A percentile compares a stretch with the other conserved stretches of the same genome.
Evolutionary conservation across 1,139 yeast genomes (phyloP).

Genomic region (Blastobotrys apis): DNA sequence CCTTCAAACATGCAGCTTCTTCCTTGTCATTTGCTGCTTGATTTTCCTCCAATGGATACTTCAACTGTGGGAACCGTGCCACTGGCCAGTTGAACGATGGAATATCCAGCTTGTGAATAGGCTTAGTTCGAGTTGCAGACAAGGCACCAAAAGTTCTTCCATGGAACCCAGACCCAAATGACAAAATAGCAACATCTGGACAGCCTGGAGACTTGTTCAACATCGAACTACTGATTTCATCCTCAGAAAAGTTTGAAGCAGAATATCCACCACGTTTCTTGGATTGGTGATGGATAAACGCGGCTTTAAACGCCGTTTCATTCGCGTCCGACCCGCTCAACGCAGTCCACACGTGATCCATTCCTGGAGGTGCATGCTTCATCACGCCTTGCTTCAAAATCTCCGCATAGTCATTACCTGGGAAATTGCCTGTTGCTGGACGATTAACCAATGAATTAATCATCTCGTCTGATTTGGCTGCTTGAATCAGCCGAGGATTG

Average conservation of each 20-base stretch:
- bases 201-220: constrained; percentile 65
- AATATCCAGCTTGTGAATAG: constrained; percentile 77
- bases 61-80: constrained; percentile 71
- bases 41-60: constrained; percentile 64
- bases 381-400: constrained; percentile 47
- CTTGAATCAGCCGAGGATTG: constrained; percentile 61
- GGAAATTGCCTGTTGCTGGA: constrained; percentile 76
- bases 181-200: constrained; percentile 67
- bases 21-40: constrained; percentile 55
- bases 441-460: constrained; percentile 65
- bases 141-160: constrained; percentile 80
- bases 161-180: constrained; percentile 74
- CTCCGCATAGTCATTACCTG: constrained; percentile 56
- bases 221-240: constrained; percentile 62
- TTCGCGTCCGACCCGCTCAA: constrained; percentile 81
- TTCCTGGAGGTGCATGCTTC: constrained; percentile 29
- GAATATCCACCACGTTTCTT: constrained; percentile 49
- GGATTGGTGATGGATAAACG: constrained; percentile 69
- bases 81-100: constrained; percentile 87
- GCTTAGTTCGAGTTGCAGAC: constrained; percentile 74
- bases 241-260: constrained; percentile 47
- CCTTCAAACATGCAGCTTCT: constrained; percentile 61
- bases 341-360: constrained; percentile 55
- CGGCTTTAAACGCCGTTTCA: constrained; percentile 81
- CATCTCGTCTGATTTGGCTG: constrained; percentile 63